Conservation (phyloP, 2,329 filamentous ascomycete species). For the Nemania sp. region DNA sequence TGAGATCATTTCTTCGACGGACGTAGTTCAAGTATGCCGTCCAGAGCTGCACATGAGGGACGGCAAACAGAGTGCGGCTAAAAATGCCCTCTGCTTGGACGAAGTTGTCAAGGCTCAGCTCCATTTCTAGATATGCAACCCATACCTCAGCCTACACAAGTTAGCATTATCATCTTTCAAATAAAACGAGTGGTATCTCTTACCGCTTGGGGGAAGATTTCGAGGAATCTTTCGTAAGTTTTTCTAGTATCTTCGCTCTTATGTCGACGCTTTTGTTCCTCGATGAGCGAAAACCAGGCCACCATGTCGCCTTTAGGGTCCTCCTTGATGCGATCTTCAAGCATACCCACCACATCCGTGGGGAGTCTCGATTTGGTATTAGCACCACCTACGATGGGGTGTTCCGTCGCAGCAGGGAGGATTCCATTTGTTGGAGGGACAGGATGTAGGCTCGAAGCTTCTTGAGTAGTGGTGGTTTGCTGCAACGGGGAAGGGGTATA, state of each 20-base stretch:
- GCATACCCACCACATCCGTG: slow-evolving; percentile 74
- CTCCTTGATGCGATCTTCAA: slow-evolving; percentile 90
- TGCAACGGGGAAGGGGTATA: slow-evolving; percentile 35
- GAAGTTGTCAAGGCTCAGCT: slow-evolving; percentile 84
- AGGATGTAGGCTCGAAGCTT: slow-evolving; percentile 11
- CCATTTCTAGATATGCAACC: slow-evolving; percentile 87
- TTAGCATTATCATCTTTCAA: slow-evolving; percentile 41
- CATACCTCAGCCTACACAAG: slow-evolving; percentile 81
- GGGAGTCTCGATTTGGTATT: slow-evolving; percentile 47
- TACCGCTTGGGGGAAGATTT: slow-evolving; percentile 88
- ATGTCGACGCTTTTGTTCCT: slow-evolving; percentile 79
- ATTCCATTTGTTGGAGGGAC: slow-evolving; percentile 27
- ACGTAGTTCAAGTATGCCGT: slow-evolving; percentile 94
- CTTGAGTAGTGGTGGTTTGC: slow-evolving; percentile 31
- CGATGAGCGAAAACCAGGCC: slow-evolving; percentile 87
- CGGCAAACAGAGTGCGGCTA: slow-evolving; percentile 73
- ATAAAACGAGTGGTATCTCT: slow-evolving; percentile 48
- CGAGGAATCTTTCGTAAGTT: slow-evolving; percentile 84
- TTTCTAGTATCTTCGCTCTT: slow-evolving; percentile 80
- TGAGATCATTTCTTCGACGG: slow-evolving; percentile 86
- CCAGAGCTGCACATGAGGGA: slow-evolving; percentile 87
- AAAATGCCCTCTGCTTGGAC: slow-evolving; percentile 82
- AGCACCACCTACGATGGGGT: slow-evolving; percentile 17
- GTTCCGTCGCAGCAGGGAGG: neutral
- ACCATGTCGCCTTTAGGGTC: slow-evolving; percentile 92